phyloP scores from a whole-genome alignment of 768 basidiomycete species.

The Lenzites betulinus region DNA sequence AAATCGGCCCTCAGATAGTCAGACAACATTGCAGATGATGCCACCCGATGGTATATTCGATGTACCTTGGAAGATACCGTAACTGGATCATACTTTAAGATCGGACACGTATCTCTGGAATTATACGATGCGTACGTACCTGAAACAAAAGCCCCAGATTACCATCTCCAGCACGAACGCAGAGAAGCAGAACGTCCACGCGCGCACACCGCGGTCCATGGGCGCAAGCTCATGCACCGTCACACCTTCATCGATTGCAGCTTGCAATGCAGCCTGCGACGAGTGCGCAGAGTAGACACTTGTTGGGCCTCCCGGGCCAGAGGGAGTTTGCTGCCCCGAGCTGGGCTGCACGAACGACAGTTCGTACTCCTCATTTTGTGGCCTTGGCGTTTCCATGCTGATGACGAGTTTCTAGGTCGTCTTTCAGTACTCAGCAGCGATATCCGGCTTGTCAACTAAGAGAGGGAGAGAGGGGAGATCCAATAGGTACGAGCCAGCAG shows the following conservation, averaged over 20 bases:
- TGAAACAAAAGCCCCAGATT: slow-evolving; percentile 29
- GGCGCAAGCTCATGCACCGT: slow-evolving; percentile 27
- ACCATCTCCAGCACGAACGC: slow-evolving; percentile 27
- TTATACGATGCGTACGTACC: slow-evolving; percentile 6
- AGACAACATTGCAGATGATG: background rate
- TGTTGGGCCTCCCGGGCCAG: background rate
- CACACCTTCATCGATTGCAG: slow-evolving; percentile 14
- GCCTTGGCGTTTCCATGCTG: background rate
- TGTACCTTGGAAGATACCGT: slow-evolving; percentile 29
- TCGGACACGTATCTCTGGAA: no score
- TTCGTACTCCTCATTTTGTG: slow-evolving; percentile 9
- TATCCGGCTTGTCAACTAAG: no score
- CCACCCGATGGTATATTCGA: background rate
- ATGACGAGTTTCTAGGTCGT: background rate
- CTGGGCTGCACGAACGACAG: slow-evolving; percentile 10
- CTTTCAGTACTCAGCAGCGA: background rate
- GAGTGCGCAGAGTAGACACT: slow-evolving; percentile 10
- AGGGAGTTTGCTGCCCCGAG: slow-evolving; percentile 12
- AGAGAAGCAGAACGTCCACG: slow-evolving; percentile 28
- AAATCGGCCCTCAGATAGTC: background rate
- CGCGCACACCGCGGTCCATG: slow-evolving; percentile 23
- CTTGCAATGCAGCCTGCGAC: slow-evolving; percentile 12
- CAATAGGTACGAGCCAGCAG: no score
- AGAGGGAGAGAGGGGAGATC: no score
- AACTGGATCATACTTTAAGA: no score